Percentiles rank a stretch among this genome's conserved stretches.
phyloP scores from a whole-genome alignment of 768 basidiomycete species.

The Podaxis pistillaris region DNA sequence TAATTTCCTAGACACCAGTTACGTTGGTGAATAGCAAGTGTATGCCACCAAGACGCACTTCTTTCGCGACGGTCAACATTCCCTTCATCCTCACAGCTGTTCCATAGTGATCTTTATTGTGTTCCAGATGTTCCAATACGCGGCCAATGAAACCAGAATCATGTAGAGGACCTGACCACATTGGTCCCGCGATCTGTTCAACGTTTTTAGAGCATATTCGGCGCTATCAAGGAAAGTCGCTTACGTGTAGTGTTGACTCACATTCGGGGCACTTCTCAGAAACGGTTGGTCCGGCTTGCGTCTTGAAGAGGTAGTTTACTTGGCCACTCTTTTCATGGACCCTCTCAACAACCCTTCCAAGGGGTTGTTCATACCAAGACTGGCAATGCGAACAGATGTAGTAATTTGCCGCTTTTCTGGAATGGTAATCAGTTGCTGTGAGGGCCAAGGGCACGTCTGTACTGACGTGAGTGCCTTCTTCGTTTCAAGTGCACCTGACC shows the following conservation, averaged over 20 bases:
- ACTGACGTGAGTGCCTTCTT: slow-evolving; percentile 79
- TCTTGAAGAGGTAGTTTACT: slow-evolving; percentile 68
- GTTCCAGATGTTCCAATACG: slow-evolving; percentile 72
- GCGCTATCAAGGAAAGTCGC: slow-evolving; percentile 21
- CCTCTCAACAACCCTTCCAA: slow-evolving; percentile 73
- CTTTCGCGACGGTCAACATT: slow-evolving; percentile 88
- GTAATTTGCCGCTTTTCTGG: slow-evolving; percentile 81
- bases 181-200: slow-evolving; percentile 82
- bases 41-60: slow-evolving; percentile 46
- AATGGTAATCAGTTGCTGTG: slow-evolving; percentile 13
- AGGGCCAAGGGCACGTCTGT: background rate
- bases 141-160: slow-evolving; percentile 69
- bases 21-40: background rate
- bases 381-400: slow-evolving; percentile 88
- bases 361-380: slow-evolving; percentile 75
- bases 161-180: slow-evolving; percentile 94
- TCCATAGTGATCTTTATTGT: slow-evolving; percentile 63
- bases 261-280: slow-evolving; percentile 79
- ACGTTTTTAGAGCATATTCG: background rate
- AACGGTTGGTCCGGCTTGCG: slow-evolving; percentile 65
- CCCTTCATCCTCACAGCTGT: slow-evolving; percentile 88
- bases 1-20: slow-evolving; percentile 56
- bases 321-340: slow-evolving; percentile 53
- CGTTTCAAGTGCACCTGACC: slow-evolving; percentile 73
- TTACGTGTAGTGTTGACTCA: slow-evolving; percentile 70